Conservation (phyloP, 345 rosid species). For the Pistacia integerrima region DNA sequence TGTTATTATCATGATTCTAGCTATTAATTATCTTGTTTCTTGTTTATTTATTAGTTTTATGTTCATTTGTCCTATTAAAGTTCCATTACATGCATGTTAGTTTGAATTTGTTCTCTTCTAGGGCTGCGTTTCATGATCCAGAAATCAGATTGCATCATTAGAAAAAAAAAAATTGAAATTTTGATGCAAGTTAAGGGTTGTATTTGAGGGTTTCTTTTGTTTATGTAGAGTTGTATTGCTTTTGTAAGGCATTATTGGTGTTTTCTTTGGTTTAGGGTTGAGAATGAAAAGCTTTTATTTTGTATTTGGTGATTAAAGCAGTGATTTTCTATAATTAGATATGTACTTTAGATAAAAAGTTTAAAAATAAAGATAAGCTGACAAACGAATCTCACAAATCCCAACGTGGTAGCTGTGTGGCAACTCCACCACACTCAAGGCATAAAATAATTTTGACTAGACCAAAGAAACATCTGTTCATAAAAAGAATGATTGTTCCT, state of each 20-base stretch:
- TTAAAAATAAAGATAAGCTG: no score
- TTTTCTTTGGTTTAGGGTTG: no score
- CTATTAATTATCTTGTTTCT: not conserved
- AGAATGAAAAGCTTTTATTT: no score
- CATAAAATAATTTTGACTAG: no score
- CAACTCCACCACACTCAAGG: no score
- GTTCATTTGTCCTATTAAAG: not conserved
- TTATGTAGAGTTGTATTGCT: no score
- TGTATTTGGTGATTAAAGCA: no score
- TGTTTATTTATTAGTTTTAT: not conserved
- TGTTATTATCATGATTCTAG: not conserved
- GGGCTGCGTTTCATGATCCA: not conserved
- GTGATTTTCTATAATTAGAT: not conserved
- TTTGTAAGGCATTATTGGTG: no score
- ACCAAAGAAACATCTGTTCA: no score
- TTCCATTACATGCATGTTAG: not conserved
- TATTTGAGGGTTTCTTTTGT: not conserved
- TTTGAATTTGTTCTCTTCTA: not conserved
- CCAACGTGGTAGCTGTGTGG: no score
- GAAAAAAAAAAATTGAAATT: not conserved
- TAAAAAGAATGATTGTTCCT: no score
- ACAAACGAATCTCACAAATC: no score
- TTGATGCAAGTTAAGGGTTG: not conserved
- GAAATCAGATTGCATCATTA: not conserved
- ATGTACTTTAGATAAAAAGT: not conserved